A percentile compares a stretch with the other conserved stretches of the same genome.
phyloP scores from a whole-genome alignment of 345 rosid species.

The Hypericum perforatum region DNA sequence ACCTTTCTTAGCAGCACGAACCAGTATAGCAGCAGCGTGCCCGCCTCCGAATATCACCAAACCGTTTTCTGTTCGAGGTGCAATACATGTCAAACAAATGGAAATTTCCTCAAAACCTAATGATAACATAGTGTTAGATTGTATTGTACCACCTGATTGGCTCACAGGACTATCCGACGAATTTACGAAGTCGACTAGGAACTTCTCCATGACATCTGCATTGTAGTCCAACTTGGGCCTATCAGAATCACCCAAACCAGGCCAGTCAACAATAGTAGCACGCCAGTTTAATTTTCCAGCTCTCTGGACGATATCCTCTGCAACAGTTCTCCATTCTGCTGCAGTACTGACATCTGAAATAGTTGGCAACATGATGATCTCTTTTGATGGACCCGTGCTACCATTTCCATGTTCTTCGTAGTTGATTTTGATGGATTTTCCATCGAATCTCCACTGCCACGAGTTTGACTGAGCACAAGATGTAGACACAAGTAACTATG shows the following conservation, averaged over 20 bases:
- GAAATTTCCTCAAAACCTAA: neutral
- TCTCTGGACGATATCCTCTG: constrained; percentile 55
- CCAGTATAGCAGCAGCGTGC: constrained; percentile 65
- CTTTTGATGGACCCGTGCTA: constrained; percentile 39
- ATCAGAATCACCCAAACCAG: constrained; percentile 82
- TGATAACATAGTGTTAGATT: too few species aligned
- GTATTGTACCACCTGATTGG: constrained; percentile 55
- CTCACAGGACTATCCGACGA: constrained; percentile 58
- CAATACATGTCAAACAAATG: neutral
- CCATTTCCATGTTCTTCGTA: constrained; percentile 61
- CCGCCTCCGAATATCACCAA: constrained; percentile 77
- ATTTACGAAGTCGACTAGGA: constrained; percentile 68
- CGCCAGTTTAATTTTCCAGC: constrained; percentile 48
- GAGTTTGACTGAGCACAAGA: constrained; percentile 33
- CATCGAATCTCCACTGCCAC: constrained; percentile 78
- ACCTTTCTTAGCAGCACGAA: constrained; percentile 65
- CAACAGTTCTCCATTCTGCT: constrained; percentile 91
- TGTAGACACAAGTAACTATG: neutral
- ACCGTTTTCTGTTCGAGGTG: constrained; percentile 32
- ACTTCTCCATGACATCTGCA: constrained; percentile 80
- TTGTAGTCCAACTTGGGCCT: constrained; percentile 73
- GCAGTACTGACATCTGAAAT: constrained; percentile 96
- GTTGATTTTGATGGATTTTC: constrained; percentile 43
- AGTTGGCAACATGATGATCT: constrained; percentile 76
- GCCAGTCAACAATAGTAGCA: constrained; percentile 89